phyloP scores from a whole-genome alignment of 1,284 basidiomycete species.

The Naganishia cerealis region DNA sequence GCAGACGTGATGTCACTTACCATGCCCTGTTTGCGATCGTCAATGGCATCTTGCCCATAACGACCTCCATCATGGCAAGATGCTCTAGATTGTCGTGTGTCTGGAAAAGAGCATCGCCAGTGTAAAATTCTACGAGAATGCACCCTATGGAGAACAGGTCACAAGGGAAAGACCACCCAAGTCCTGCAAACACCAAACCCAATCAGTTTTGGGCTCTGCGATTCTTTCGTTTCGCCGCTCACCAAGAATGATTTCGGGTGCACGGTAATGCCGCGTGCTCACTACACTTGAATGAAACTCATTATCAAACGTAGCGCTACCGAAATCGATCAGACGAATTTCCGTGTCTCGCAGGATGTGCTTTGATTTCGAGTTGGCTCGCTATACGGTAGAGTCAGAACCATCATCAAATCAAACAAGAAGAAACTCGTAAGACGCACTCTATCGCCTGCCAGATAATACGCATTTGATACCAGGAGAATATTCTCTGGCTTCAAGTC shows the following conservation, averaged over 20 bases:
- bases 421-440: slow-evolving; percentile 6
- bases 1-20: neutral
- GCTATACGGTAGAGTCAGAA: neutral
- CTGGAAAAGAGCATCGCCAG: slow-evolving; percentile 95
- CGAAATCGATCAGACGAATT: slow-evolving; percentile 95
- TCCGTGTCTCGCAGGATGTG: slow-evolving; percentile 76
- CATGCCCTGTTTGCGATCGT: slow-evolving; percentile 59
- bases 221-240: slow-evolving; percentile 43
- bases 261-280: slow-evolving; percentile 95
- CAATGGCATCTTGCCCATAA: slow-evolving; percentile 94
- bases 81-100: slow-evolving; percentile 99
- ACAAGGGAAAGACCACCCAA: slow-evolving; percentile 98
- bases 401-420: neutral
- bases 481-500: slow-evolving; percentile 99
- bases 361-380: slow-evolving; percentile 34
- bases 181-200: slow-evolving; percentile 59
- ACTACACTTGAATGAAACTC: slow-evolving; percentile 99
- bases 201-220: slow-evolving; percentile 17
- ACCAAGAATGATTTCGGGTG: slow-evolving; percentile 98
- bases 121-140: slow-evolving; percentile 98
- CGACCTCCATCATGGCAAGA: slow-evolving; percentile 99
- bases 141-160: slow-evolving; percentile 98
- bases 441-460: slow-evolving; percentile 32
- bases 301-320: slow-evolving; percentile 94
- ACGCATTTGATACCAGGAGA: slow-evolving; percentile 83